Percentiles rank a stretch among this genome's conserved stretches.
phyloP scores from a whole-genome alignment of 257 asterid genomes.

The Solanum microdontum region DNA sequence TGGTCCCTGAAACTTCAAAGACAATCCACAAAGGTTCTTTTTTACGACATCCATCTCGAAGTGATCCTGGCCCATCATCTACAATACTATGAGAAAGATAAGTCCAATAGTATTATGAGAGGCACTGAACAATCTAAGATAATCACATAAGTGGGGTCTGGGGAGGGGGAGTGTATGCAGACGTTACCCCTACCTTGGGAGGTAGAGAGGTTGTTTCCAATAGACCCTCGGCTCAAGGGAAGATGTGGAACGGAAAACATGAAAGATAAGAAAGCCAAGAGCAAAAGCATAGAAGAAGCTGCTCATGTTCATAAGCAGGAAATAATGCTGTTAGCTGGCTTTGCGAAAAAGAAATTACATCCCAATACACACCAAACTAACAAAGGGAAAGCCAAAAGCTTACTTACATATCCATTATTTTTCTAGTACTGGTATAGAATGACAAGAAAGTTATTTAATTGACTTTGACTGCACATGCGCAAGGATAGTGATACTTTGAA shows the following conservation, averaged over 20 bases:
- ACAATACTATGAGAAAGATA: background rate
- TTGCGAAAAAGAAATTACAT: background rate
- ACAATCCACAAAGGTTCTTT: constrained; percentile 77
- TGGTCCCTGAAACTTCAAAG: constrained; percentile 75
- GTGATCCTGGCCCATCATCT: constrained; percentile 99
- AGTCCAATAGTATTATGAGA: background rate
- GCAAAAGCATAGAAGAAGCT: background rate
- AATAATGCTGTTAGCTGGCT: background rate
- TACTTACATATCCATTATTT: background rate
- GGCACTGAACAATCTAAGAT: background rate
- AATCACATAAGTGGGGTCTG: background rate
- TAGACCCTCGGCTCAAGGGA: background rate
- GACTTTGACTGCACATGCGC: background rate
- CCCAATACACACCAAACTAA: background rate
- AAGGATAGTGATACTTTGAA: background rate
- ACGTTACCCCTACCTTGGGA: background rate
- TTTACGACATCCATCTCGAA: constrained; percentile 67
- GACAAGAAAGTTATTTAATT: background rate
- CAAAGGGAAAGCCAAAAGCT: background rate
- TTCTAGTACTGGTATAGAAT: background rate
- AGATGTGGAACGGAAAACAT: background rate
- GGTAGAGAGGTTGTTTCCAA: background rate
- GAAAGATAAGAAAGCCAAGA: background rate
- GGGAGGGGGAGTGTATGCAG: background rate
- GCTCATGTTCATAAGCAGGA: background rate